A percentile compares a stretch with the other conserved stretches of the same genome.
Evolutionary conservation across 2,329 filamentous ascomycete genomes (phyloP).

Genomic region (Aspergillus transmontanensis): DNA sequence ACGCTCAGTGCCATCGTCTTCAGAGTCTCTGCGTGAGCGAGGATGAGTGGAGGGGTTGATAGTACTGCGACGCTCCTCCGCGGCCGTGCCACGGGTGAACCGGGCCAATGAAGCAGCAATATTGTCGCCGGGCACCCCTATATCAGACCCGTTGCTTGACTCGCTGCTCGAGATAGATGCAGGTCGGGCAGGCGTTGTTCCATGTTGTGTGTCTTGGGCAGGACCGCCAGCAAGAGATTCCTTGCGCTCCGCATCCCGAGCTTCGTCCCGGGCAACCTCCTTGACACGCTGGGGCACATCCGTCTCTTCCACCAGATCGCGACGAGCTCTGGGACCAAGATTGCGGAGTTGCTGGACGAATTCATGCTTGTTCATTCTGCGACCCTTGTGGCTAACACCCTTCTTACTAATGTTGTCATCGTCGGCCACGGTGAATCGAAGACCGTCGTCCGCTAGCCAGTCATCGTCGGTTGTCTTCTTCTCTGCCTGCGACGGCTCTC

Average conservation of each 20-base stretch:
- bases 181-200: slow-evolving; percentile 11
- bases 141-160: slow-evolving; percentile 26
- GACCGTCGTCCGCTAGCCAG: slow-evolving; percentile 50
- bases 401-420: slow-evolving; percentile 37
- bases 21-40: slow-evolving; percentile 39
- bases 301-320: slow-evolving; percentile 46
- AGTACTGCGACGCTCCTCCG: slow-evolving; percentile 42
- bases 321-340: slow-evolving; percentile 61
- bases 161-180: slow-evolving; percentile 30
- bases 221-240: slow-evolving; percentile 23
- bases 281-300: slow-evolving; percentile 45
- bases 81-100: slow-evolving; percentile 38
- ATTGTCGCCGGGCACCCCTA: slow-evolving; percentile 34
- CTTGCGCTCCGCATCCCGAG: slow-evolving; percentile 28
- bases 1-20: slow-evolving; percentile 47
- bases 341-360: slow-evolving; percentile 65
- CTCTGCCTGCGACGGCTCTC: slow-evolving; percentile 33
- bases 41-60: slow-evolving; percentile 31
- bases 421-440: slow-evolving; percentile 64
- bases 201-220: slow-evolving; percentile 16
- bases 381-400: slow-evolving; percentile 51
- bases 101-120: slow-evolving; percentile 41
- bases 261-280: slow-evolving; percentile 37
- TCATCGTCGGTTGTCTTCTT: slow-evolving; percentile 33
- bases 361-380: slow-evolving; percentile 65